Evolutionary conservation across 164 flowering plant genomes (phyloP).

Genomic region (Chimonanthus praecox): DNA sequence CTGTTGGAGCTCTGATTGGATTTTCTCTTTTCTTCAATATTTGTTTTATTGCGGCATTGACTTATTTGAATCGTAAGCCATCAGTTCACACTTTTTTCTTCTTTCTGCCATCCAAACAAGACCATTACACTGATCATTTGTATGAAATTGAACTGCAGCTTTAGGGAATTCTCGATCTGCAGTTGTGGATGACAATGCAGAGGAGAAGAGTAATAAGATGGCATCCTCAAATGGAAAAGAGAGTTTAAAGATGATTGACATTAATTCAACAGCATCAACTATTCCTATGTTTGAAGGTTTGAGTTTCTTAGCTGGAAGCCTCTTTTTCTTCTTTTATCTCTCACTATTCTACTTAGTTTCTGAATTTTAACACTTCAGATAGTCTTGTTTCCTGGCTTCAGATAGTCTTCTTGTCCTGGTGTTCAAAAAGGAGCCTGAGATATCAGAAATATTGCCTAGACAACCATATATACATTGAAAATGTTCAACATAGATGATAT

Average conservation of each 20-base stretch:
- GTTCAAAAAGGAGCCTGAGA: too few relatives aligned
- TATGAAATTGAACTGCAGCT: conserved; percentile 22
- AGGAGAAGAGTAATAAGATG: conserved; percentile 13
- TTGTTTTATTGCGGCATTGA: conserved; percentile 42
- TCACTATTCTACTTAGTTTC: background rate
- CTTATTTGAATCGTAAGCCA: conserved; percentile 42
- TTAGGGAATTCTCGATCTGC: conserved; percentile 28
- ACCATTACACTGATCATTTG: background rate
- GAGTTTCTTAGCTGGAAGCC: background rate
- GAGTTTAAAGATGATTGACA: conserved; percentile 1
- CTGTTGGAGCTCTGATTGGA: conserved; percentile 42
- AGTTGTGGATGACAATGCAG: conserved; percentile 20
- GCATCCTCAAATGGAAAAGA: conserved; percentile 9
- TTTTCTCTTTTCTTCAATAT: conserved; percentile 51
- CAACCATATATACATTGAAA: too few relatives aligned
- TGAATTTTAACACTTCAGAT: too few relatives aligned
- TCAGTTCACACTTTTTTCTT: background rate
- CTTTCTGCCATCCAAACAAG: background rate
- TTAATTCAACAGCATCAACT: conserved; percentile 18
- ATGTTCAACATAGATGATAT: too few relatives aligned
- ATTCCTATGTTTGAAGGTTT: conserved; percentile 16
- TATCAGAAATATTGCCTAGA: too few relatives aligned
- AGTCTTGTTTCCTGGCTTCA: too few relatives aligned
- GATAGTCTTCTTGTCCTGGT: too few relatives aligned
- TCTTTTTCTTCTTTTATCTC: background rate